phyloP scores from a whole-genome alignment of 2,329 filamentous ascomycete species.

The Talaromyces sp. region DNA sequence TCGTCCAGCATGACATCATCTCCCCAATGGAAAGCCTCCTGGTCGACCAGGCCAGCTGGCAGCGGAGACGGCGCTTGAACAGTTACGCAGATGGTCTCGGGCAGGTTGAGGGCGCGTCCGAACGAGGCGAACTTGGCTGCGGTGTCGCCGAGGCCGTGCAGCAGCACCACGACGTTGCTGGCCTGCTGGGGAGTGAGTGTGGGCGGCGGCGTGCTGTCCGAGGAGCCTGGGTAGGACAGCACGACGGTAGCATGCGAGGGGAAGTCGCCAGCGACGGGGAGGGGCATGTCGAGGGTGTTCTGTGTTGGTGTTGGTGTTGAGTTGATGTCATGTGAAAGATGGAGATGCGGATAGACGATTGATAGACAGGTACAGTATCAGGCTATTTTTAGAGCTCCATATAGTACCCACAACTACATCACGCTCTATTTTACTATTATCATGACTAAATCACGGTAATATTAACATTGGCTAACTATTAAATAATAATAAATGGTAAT shows the following conservation, averaged over 20 bases:
- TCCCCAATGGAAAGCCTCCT: conserved; percentile 61
- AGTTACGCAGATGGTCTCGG: conserved; percentile 71
- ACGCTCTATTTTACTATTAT: too few species aligned
- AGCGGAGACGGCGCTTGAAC: conserved; percentile 67
- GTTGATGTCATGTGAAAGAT: not conserved
- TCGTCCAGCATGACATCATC: conserved; percentile 60
- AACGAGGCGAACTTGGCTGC: conserved; percentile 65
- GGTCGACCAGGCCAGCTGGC: conserved; percentile 58
- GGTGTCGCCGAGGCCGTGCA: conserved; percentile 80
- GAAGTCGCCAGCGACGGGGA: conserved; percentile 44
- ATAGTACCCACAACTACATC: too few species aligned
- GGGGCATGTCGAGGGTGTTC: conserved; percentile 25
- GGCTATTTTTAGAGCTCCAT: not conserved
- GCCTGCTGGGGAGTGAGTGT: conserved; percentile 48
- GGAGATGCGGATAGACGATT: too few species aligned
- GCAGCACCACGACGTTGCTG: conserved; percentile 71
- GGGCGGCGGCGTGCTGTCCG: conserved; percentile 34
- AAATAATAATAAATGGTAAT: not conserved
- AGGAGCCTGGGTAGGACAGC: conserved; percentile 36
- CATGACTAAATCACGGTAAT: not conserved
- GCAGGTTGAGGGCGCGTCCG: conserved; percentile 64
- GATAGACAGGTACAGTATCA: too few species aligned
- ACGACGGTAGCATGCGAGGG: conserved; percentile 37
- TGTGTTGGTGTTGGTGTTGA: not conserved
- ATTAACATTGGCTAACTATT: not conserved